These are phyloP conservation scores for Trametes polyzona DNA, from an alignment of 1,284 basidiomycete species.

Conservation along the genomic window DNA sequence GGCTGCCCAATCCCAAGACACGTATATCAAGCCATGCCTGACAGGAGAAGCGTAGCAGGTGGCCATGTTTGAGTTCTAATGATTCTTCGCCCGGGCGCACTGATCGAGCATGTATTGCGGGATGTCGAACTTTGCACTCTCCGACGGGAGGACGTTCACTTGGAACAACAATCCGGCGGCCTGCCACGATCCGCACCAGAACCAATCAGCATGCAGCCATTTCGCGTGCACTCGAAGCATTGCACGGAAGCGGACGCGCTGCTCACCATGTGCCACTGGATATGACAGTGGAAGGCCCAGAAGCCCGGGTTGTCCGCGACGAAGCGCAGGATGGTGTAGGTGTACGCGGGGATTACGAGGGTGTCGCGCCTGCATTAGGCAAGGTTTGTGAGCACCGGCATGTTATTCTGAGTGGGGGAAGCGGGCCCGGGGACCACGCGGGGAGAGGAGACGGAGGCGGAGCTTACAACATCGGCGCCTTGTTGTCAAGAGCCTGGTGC, in stretches of 20 bases:
- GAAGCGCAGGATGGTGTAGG: constrained; percentile 39
- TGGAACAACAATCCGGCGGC: constrained; percentile 42
- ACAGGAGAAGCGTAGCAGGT: too few species aligned
- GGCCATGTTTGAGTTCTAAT: not conserved
- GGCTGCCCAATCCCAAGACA: too few species aligned
- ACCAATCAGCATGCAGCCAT: constrained; percentile 2
- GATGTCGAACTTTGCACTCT: constrained; percentile 32
- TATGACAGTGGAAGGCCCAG: constrained; percentile 44
- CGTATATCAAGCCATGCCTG: too few species aligned
- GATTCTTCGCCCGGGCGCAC: constrained; percentile 24
- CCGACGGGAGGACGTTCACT: constrained; percentile 36
- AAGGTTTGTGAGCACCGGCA: not conserved
- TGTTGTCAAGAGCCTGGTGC: constrained; percentile 33
- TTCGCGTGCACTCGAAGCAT: not conserved
- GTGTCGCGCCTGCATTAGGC: constrained; percentile 36
- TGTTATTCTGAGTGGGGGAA: not conserved
- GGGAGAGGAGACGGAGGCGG: not conserved
- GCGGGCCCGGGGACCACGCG: too few species aligned
- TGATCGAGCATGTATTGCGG: constrained; percentile 40
- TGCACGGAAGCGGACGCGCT: not conserved
- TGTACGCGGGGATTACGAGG: constrained; percentile 40
- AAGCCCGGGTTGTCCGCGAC: constrained; percentile 42
- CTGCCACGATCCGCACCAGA: constrained; percentile 1
- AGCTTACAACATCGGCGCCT: constrained; percentile 35
- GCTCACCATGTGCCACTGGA: constrained; percentile 42